These are phyloP conservation scores for Fremontodendron californicum DNA, from an alignment of 345 rosid species.

Conservation along the genomic window DNA sequence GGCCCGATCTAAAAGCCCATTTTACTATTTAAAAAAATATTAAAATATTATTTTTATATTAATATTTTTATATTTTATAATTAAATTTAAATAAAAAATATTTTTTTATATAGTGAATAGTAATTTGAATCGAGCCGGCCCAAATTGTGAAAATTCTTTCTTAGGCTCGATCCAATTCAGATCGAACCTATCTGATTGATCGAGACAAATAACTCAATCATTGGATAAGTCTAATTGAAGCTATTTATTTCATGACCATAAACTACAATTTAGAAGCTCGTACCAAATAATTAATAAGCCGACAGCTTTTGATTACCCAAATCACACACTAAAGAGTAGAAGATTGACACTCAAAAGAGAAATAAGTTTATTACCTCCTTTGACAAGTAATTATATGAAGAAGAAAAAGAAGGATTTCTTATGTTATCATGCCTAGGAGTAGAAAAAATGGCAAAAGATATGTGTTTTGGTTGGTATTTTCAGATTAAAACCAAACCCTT, in stretches of 20 bases:
- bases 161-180: too few species aligned
- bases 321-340: background rate
- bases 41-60: too few species aligned
- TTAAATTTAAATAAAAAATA: too few species aligned
- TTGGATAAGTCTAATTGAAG: background rate
- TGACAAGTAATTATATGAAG: slow-evolving; percentile 1
- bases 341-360: background rate
- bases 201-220: too few species aligned
- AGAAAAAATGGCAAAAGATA: background rate
- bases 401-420: background rate
- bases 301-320: background rate
- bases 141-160: too few species aligned
- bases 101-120: too few species aligned
- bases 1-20: too few species aligned
- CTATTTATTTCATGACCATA: background rate
- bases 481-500: background rate
- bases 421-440: background rate
- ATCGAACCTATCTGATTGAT: too few species aligned
- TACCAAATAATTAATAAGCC: background rate
- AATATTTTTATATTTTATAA: too few species aligned
- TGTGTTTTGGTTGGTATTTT: background rate
- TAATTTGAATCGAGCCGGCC: too few species aligned
- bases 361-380: slow-evolving; percentile 9
- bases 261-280: background rate
- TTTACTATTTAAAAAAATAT: too few species aligned